Conservation (phyloP, 139 green algal genomes). For the Trebouxia sp. region DNA sequence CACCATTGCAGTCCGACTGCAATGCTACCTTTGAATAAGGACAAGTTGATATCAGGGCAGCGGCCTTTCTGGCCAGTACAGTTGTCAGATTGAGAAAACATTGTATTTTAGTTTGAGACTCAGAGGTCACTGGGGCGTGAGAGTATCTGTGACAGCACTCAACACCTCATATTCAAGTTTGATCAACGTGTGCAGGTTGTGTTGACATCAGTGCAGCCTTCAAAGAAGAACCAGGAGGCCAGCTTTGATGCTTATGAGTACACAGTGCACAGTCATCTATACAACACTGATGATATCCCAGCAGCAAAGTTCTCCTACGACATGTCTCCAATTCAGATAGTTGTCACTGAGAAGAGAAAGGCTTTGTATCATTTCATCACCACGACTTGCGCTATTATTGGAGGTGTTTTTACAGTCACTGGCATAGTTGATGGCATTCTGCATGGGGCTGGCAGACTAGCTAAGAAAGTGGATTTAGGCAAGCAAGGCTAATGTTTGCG, state of each 20-base stretch:
- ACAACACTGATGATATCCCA: slow-evolving; percentile 68
- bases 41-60: no score
- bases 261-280: slow-evolving; percentile 86
- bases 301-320: slow-evolving; percentile 79
- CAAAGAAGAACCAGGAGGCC: slow-evolving; percentile 16
- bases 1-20: no score
- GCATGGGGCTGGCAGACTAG: slow-evolving; percentile 60
- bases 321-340: slow-evolving; percentile 77
- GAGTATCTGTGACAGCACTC: background rate
- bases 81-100: no score
- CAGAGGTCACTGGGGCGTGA: no score
- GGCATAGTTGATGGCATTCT: slow-evolving; percentile 85
- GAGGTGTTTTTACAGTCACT: slow-evolving; percentile 88
- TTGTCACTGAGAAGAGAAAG: slow-evolving; percentile 64
- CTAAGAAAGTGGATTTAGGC: slow-evolving; percentile 80
- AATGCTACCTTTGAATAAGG: no score
- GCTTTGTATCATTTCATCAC: slow-evolving; percentile 85
- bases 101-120: no score
- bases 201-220: slow-evolving; percentile 77
- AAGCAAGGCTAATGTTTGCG: slow-evolving; percentile 50
- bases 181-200: slow-evolving; percentile 66
- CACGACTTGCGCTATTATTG: slow-evolving; percentile 80
- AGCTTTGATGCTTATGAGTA: slow-evolving; percentile 90
- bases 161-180: no score
- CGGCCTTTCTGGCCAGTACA: no score